Evolutionary conservation across 2,329 filamentous ascomycete genomes (phyloP).

Genomic region (Fusarium equiseti): DNA sequence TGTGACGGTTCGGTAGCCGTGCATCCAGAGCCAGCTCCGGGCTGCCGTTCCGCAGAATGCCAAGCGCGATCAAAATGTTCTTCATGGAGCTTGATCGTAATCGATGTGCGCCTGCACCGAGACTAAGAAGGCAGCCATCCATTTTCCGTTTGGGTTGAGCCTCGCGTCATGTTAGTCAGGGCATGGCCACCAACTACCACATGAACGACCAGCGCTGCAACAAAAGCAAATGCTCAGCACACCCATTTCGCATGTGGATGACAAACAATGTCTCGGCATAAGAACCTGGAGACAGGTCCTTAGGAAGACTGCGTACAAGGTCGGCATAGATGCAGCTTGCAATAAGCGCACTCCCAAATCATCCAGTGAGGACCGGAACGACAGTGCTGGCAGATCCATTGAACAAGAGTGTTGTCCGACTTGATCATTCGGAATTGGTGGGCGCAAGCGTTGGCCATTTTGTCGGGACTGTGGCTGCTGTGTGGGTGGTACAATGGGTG

Average conservation of each 20-base stretch:
- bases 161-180: slow-evolving; percentile 42
- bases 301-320: slow-evolving; percentile 62
- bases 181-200: slow-evolving; percentile 29
- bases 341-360: slow-evolving; percentile 77
- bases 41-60: slow-evolving; percentile 40
- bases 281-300: slow-evolving; percentile 21
- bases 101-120: slow-evolving; percentile 31
- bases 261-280: slow-evolving; percentile 35
- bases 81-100: slow-evolving; percentile 33
- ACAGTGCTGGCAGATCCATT: slow-evolving; percentile 75
- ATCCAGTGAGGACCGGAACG: slow-evolving; percentile 74
- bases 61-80: slow-evolving; percentile 38
- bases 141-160: slow-evolving; percentile 30
- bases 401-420: slow-evolving; percentile 72
- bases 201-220: slow-evolving; percentile 30
- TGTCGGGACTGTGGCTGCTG: slow-evolving; percentile 36
- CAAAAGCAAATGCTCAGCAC: slow-evolving; percentile 17
- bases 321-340: slow-evolving; percentile 74
- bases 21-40: slow-evolving; percentile 44
- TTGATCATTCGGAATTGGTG: slow-evolving; percentile 76
- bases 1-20: slow-evolving; percentile 35
- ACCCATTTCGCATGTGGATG: slow-evolving; percentile 29
- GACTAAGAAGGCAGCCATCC: slow-evolving; percentile 33
- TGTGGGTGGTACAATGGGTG: slow-evolving; percentile 35
- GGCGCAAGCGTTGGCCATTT: slow-evolving; percentile 67